Conservation (phyloP, 2,329 filamentous ascomycete species). For the Paecilomyces dactylethromorphus region DNA sequence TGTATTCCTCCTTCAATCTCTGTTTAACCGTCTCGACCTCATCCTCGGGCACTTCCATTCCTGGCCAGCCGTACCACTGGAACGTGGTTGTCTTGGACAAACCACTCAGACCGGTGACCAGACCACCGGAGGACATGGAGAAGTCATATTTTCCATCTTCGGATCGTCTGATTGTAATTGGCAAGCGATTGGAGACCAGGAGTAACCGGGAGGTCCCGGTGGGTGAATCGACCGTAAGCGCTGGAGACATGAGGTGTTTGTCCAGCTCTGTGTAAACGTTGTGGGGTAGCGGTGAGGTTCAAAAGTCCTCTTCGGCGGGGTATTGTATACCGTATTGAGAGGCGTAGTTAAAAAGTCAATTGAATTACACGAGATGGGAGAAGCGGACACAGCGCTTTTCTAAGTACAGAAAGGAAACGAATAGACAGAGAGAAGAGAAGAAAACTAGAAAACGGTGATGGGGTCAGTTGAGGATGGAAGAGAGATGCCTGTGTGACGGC, state of each 20-base stretch:
- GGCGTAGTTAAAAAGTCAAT: neutral
- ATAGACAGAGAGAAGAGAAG: neutral
- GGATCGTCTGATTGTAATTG: slow-evolving; percentile 86
- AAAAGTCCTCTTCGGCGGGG: neutral
- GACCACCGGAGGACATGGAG: slow-evolving; percentile 87
- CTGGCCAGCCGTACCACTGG: slow-evolving; percentile 96
- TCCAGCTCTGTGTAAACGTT: neutral
- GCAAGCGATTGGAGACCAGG: slow-evolving; percentile 83
- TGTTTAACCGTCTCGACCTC: slow-evolving; percentile 66
- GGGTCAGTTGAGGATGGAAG: neutral
- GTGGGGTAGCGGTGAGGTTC: neutral
- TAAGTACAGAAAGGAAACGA: neutral
- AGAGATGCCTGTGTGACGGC: neutral
- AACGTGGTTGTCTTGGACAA: slow-evolving; percentile 84
- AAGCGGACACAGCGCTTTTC: neutral
- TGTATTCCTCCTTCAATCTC: slow-evolving; percentile 73
- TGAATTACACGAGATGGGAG: neutral
- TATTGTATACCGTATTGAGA: neutral
- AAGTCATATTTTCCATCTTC: slow-evolving; percentile 84
- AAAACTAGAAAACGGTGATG: neutral
- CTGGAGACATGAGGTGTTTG: slow-evolving; percentile 4
- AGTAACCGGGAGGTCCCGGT: slow-evolving; percentile 49
- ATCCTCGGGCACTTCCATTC: slow-evolving; percentile 75
- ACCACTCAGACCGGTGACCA: slow-evolving; percentile 84
- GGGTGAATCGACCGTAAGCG: slow-evolving; percentile 3